These are phyloP conservation scores for Aspergillus sojae DNA, from an alignment of 2,329 filamentous ascomycete genomes.

Conservation along the genomic window DNA sequence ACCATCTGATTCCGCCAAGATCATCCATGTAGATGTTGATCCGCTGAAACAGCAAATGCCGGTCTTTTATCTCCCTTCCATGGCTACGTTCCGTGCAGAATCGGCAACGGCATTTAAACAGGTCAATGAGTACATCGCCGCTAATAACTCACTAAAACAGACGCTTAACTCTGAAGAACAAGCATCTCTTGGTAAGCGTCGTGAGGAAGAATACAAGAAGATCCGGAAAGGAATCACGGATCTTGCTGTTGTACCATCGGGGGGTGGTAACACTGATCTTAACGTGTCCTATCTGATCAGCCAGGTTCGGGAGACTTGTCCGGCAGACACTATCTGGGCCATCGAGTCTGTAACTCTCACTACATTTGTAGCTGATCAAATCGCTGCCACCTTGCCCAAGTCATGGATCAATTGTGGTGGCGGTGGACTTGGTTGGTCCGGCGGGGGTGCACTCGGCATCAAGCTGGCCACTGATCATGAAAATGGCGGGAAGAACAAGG, in stretches of 20 bases:
- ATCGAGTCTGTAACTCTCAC: conserved; percentile 79
- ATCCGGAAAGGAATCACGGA: conserved; percentile 63
- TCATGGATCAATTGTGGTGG: conserved; percentile 82
- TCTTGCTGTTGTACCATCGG: conserved; percentile 55
- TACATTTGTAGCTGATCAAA: conserved; percentile 67
- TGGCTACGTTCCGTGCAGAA: conserved; percentile 68
- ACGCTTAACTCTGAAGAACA: conserved; percentile 48
- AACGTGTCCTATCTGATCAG: conserved; percentile 61
- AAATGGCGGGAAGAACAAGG: conserved; percentile 53
- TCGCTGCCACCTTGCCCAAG: conserved; percentile 68
- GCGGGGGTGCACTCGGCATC: conserved; percentile 73
- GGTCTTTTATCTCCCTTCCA: conserved; percentile 69
- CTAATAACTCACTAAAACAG: conserved; percentile 47
- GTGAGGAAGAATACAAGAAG: conserved; percentile 61
- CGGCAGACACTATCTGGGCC: conserved; percentile 70
- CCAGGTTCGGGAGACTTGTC: conserved; percentile 60
- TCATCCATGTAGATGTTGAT: conserved; percentile 68
- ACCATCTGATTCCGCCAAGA: conserved; percentile 58
- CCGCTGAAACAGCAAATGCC: conserved; percentile 74
- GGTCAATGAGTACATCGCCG: conserved; percentile 63
- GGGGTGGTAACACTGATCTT: conserved; percentile 62
- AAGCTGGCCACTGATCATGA: conserved; percentile 67
- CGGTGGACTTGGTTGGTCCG: conserved; percentile 79
- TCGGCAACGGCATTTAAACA: conserved; percentile 68
- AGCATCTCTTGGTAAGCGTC: conserved; percentile 53